phyloP scores from a whole-genome alignment of 495 filamentous ascomycete genomes.

The Usnea hakonensis region DNA sequence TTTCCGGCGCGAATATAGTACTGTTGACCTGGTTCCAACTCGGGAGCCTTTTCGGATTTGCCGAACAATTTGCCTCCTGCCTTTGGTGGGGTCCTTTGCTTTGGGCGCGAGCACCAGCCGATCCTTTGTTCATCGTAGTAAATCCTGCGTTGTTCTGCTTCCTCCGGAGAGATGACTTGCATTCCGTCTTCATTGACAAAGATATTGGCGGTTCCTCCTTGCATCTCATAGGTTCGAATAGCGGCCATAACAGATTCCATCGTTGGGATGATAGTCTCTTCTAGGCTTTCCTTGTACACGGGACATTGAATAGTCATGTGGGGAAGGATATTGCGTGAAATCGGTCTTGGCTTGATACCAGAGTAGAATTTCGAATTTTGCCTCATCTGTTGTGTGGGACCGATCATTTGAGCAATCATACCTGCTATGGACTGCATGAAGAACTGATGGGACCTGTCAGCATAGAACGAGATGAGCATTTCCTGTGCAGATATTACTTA shows the following conservation, averaged over 20 bases:
- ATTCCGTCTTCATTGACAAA: slow-evolving; percentile 46
- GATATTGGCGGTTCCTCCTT: slow-evolving; percentile 44
- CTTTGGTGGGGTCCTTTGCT: slow-evolving; percentile 38
- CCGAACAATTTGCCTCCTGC: slow-evolving; percentile 3
- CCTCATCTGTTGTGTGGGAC: slow-evolving; percentile 49
- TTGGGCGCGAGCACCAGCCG: slow-evolving; percentile 53
- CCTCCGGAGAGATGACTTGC: slow-evolving; percentile 41
- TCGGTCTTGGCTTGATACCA: slow-evolving; percentile 42
- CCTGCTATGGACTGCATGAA: slow-evolving; percentile 53
- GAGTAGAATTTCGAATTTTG: slow-evolving; percentile 56
- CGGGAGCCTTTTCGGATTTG: slow-evolving; percentile 25
- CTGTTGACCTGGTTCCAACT: slow-evolving; percentile 25
- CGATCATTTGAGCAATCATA: slow-evolving; percentile 50
- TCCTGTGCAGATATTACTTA: slow-evolving; percentile 24
- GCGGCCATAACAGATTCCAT: slow-evolving; percentile 37
- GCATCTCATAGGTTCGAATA: slow-evolving; percentile 46
- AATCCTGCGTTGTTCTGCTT: slow-evolving; percentile 49
- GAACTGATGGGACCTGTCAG: slow-evolving; percentile 34
- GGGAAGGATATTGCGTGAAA: slow-evolving; percentile 41
- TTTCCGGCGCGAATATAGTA: slow-evolving; percentile 53
- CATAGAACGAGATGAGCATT: background rate
- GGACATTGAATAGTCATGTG: slow-evolving; percentile 49
- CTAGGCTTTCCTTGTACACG: slow-evolving; percentile 31
- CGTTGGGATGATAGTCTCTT: slow-evolving; percentile 24
- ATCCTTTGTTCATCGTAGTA: slow-evolving; percentile 60